These are phyloP conservation scores for Pyronema domesticum DNA, from an alignment of 495 filamentous ascomycete species.

Conservation along the genomic window DNA sequence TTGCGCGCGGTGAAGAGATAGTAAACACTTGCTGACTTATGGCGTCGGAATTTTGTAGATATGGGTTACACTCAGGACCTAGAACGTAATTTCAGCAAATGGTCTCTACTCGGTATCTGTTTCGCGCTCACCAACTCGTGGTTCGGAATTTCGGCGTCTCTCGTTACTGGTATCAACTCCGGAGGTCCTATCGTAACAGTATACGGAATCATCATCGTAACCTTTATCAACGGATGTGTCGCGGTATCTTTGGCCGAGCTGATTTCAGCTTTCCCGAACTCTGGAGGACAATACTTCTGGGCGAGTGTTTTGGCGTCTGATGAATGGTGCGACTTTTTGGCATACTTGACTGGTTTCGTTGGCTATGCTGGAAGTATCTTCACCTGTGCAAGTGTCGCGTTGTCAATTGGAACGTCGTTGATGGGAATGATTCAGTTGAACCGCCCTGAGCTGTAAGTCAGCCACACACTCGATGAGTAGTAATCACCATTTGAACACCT, in stretches of 20 bases:
- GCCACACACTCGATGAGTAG: neutral
- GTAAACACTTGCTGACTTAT: neutral
- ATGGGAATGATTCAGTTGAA: conserved; percentile 42
- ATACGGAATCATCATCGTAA: conserved; percentile 42
- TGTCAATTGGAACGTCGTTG: conserved; percentile 34
- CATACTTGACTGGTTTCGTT: conserved; percentile 41
- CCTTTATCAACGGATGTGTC: conserved; percentile 37
- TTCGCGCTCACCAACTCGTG: conserved; percentile 49
- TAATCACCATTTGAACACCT: neutral
- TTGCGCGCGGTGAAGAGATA: neutral
- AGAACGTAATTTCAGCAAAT: conserved; percentile 39
- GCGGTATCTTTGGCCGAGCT: conserved; percentile 40
- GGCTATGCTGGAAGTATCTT: conserved; percentile 41
- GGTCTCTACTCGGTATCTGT: conserved; percentile 40
- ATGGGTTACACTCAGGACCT: conserved; percentile 46
- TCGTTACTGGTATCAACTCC: conserved; percentile 42
- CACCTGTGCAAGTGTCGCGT: conserved; percentile 39
- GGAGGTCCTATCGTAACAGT: conserved; percentile 44
- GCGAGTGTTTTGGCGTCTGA: conserved; percentile 39
- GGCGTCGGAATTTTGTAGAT: conserved; percentile 18
- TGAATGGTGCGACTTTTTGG: conserved; percentile 33
- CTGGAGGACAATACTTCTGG: conserved; percentile 50
- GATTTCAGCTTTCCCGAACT: conserved; percentile 40
- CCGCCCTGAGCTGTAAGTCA: conserved; percentile 39
- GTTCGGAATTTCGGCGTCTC: conserved; percentile 42